Evolutionary conservation across 2,329 filamentous ascomycete species (phyloP).

Genomic region (Exophiala alcalophila): DNA sequence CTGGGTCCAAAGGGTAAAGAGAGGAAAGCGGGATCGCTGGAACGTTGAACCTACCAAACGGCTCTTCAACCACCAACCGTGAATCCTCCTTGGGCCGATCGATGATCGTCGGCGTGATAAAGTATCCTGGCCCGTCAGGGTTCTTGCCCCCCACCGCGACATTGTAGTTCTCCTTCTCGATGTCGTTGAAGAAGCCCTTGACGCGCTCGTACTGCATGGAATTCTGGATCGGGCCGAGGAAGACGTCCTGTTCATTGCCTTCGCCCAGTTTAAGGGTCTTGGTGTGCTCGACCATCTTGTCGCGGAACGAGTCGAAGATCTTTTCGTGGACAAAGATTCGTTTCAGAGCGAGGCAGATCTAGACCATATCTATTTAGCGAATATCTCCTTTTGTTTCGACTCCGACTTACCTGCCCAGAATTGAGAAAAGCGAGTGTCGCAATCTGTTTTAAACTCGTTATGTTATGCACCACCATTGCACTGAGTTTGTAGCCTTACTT

Average conservation of each 20-base stretch:
- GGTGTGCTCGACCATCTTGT: slow-evolving; percentile 58
- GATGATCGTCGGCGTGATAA: slow-evolving; percentile 58
- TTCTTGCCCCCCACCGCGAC: slow-evolving; percentile 50
- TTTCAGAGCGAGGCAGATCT: slow-evolving; percentile 63
- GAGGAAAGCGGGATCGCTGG: too few relatives aligned
- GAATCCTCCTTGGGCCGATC: slow-evolving; percentile 56
- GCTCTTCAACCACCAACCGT: slow-evolving; percentile 56
- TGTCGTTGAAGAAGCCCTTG: slow-evolving; percentile 55
- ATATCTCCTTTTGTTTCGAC: too few relatives aligned
- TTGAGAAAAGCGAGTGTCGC: slow-evolving; percentile 39
- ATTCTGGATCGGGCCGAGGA: slow-evolving; percentile 64
- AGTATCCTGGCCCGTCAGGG: slow-evolving; percentile 47
- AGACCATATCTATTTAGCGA: too few relatives aligned
- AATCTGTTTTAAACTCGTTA: too few relatives aligned
- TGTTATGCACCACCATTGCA: too few relatives aligned
- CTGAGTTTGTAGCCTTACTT: slow-evolving; percentile 41
- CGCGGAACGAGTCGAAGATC: slow-evolving; percentile 62
- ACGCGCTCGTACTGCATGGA: slow-evolving; percentile 62
- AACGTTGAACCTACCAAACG: slow-evolving; percentile 54
- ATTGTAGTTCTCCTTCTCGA: slow-evolving; percentile 52
- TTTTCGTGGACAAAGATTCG: slow-evolving; percentile 62
- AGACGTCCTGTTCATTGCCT: slow-evolving; percentile 41
- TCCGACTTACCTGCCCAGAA: slow-evolving; percentile 53
- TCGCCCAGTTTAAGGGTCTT: slow-evolving; percentile 36
- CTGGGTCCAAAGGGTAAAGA: slow-evolving; percentile 31